Base-by-base conservation (phyloP, 1,284 basidiomycete species). In the Cryptococcus neoformans region DNA sequence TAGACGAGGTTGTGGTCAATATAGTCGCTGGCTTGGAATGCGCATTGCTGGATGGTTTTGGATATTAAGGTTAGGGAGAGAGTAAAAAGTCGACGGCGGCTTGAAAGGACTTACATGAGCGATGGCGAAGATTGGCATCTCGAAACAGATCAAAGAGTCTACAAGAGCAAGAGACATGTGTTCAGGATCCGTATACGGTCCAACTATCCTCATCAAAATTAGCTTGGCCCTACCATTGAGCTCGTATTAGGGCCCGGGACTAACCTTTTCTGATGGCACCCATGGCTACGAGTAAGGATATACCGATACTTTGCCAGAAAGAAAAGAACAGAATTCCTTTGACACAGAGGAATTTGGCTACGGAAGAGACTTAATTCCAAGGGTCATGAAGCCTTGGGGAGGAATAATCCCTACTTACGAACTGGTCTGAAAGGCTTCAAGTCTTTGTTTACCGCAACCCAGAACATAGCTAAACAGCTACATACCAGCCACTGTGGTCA, bases 241-340 rank as follows among this genome's bases (percentile, higher is more conserved):
- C 28, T 28, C 28, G 4, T 28, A 28, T 28, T 4, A 4, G 3
- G 4, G 28, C 28, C 28, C 4, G 28, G 16, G 34, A 28, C 76
- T 57, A 49, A 80, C 79, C 85, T 50, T 82, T 83, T 38, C 80
- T 86, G 73, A 99, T 89, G 46, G 82, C 81, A 1, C 87, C 84
- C 0, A 88, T 81, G 1, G 92, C 88, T 44, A 97, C 95, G 17
- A 98, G 83, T 66, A 92, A 84, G 35, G 92, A 94, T 53, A 99
- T 86, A 46, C 75, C 84, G 46, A 97, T 85, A 12, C 88, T 85
- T 73, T 99, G 95, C 95, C 95, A 99, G 80, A 99, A 99, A 0
- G 89, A 94, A 78, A 96, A 95, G 82, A 98, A 97, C 45, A 99
- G 83, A 64, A 99, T 94, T 49, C 92, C 93, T 74, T 99, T 98